phyloP scores from a whole-genome alignment of 345 rosid genomes.

The Syzygium oleosum region DNA sequence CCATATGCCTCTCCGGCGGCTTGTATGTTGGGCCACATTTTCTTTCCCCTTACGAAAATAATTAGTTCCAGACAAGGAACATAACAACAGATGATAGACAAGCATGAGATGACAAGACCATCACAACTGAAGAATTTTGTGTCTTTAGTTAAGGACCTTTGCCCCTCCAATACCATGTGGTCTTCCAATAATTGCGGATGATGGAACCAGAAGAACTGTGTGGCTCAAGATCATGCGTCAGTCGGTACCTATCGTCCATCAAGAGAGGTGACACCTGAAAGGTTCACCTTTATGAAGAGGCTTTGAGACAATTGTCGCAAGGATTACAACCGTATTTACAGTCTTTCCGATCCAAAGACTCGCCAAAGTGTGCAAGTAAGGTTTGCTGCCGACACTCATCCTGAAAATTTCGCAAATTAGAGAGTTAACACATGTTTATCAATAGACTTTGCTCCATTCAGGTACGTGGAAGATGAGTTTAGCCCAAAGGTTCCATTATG shows the following conservation, averaged over 20 bases:
- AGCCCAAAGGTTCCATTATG: not conserved
- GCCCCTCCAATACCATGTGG: not conserved
- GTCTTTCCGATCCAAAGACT: conserved; percentile 42
- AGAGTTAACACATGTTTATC: not conserved
- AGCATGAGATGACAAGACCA: not conserved
- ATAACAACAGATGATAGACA: not conserved
- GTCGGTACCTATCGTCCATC: not conserved
- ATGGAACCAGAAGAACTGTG: not conserved
- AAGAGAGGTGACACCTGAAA: not conserved
- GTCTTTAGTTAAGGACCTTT: not conserved
- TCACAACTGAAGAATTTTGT: not conserved
- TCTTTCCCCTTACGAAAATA: not conserved
- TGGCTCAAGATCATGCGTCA: not conserved
- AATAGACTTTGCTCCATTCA: not conserved
- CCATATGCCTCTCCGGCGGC: not conserved
- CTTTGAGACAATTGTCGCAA: conserved; percentile 70
- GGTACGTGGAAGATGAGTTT: not conserved
- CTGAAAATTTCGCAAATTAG: conserved; percentile 15
- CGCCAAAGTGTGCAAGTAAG: conserved; percentile 78
- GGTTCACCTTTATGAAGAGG: conserved; percentile 22
- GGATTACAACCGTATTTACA: conserved; percentile 64
- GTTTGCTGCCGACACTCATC: conserved; percentile 68
- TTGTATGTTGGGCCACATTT: not conserved
- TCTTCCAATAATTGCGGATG: not conserved
- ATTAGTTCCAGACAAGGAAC: not conserved